Evolutionary conservation across 257 asterid species (phyloP).

Genomic region (Echium plantagineum): DNA sequence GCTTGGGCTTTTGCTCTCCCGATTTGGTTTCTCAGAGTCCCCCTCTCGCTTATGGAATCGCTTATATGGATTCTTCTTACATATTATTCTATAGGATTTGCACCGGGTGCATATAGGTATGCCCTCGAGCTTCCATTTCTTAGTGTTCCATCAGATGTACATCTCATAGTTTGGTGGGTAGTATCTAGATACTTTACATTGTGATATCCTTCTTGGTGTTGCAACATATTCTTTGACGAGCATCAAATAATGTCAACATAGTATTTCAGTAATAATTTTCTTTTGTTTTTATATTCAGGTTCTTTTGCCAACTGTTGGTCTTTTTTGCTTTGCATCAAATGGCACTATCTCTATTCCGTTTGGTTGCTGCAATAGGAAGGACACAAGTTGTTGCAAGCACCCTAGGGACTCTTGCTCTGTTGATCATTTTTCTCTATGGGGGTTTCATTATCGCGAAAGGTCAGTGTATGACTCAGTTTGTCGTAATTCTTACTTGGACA

Average conservation of each 20-base stretch:
- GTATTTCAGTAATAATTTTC: background rate
- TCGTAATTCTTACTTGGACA: background rate
- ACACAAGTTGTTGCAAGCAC: constrained; percentile 63
- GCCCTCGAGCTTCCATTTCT: background rate
- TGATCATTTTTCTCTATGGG: constrained; percentile 62
- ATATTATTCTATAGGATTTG: constrained; percentile 77
- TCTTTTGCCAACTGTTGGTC: constrained; percentile 66
- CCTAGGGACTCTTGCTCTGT: constrained; percentile 55
- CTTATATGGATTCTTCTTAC: constrained; percentile 57
- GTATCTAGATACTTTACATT: background rate
- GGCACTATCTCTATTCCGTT: constrained; percentile 75
- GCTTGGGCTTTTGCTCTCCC: constrained; percentile 94
- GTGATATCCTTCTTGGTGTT: background rate
- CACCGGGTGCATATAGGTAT: constrained; percentile 62
- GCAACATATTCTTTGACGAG: background rate
- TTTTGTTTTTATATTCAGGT: constrained; percentile 25
- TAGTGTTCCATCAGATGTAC: background rate
- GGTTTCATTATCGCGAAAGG: constrained; percentile 75
- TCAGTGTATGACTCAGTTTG: constrained; percentile 3
- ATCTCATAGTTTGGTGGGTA: background rate
- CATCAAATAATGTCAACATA: background rate
- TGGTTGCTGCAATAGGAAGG: constrained; percentile 69
- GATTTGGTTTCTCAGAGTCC: constrained; percentile 63
- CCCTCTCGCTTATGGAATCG: constrained; percentile 58
- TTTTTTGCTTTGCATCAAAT: constrained; percentile 62